Percentiles rank a stretch among this genome's conserved stretches.
Conservation (phyloP, 2,329 filamentous ascomycete genomes). For the Botryotinia convoluta region DNA sequence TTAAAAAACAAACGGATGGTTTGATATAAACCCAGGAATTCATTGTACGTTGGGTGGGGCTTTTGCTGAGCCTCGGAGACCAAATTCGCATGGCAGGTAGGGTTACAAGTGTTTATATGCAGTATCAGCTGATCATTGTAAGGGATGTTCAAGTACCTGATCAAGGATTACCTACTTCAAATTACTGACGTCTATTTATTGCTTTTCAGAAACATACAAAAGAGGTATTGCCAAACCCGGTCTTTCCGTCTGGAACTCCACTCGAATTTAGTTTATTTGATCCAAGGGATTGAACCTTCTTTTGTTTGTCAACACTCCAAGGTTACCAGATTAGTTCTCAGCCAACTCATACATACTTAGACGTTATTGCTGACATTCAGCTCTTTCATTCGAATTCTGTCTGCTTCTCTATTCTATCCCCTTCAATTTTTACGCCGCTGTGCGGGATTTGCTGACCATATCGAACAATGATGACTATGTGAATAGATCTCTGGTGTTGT, state of each 20-base stretch:
- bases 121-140: slow-evolving; percentile 6
- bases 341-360: slow-evolving; percentile 10
- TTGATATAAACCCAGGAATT: background rate
- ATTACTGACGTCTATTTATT: background rate
- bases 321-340: slow-evolving; percentile 1
- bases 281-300: background rate
- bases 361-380: slow-evolving; percentile 17
- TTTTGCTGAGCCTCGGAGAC: background rate
- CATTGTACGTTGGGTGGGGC: background rate
- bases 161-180: background rate
- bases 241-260: slow-evolving; percentile 10
- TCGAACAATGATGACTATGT: slow-evolving; percentile 17
- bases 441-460: slow-evolving; percentile 23
- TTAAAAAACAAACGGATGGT: background rate
- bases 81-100: background rate
- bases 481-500: slow-evolving; percentile 18
- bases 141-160: background rate
- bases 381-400: background rate
- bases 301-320: background rate
- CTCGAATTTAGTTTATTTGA: slow-evolving; percentile 1
- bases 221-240: background rate
- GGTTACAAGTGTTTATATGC: background rate
- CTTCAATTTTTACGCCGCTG: background rate
- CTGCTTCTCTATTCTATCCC: slow-evolving; percentile 1
- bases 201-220: background rate